Conservation (phyloP, 108 stramenopile species). For the Stephanodiscus triporus region DNA sequence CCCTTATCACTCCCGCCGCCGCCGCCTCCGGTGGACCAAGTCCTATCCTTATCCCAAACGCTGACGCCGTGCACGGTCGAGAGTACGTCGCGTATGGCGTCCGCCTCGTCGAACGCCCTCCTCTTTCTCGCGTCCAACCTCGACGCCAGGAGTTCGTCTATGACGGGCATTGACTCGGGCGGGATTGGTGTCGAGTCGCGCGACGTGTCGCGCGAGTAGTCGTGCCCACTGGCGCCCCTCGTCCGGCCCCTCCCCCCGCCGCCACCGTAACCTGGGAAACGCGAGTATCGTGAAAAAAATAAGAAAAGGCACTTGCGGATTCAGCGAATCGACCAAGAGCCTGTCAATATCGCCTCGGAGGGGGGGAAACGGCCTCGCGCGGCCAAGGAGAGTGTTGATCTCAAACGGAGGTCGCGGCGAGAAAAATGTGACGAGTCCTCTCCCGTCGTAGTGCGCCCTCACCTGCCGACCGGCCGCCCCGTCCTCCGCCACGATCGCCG, state of each 20-base stretch:
- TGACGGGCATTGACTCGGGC: conserved; percentile 45
- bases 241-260: conserved; percentile 22
- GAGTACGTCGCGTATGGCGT: conserved; percentile 68
- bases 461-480: conserved; percentile 1
- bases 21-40: conserved; percentile 10
- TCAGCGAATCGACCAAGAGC: too few relatives aligned
- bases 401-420: too few relatives aligned
- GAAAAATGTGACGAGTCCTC: conserved; percentile 7
- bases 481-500: conserved; percentile 4
- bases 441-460: not conserved
- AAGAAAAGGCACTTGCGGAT: not conserved
- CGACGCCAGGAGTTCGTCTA: conserved; percentile 54
- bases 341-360: too few relatives aligned
- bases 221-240: conserved; percentile 25
- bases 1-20: conserved; percentile 8
- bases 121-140: conserved; percentile 45
- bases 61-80: conserved; percentile 63
- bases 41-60: conserved; percentile 54
- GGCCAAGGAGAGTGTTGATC: too few relatives aligned
- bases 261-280: conserved; percentile 15
- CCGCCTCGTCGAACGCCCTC: conserved; percentile 72
- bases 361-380: too few relatives aligned
- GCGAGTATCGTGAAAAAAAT: not conserved
- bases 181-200: conserved; percentile 44
- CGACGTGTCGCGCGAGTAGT: conserved; percentile 62